A percentile compares a stretch with the other conserved stretches of the same genome.
Conservation (phyloP, 345 rosid genomes). For the Corchorus capsularis region DNA sequence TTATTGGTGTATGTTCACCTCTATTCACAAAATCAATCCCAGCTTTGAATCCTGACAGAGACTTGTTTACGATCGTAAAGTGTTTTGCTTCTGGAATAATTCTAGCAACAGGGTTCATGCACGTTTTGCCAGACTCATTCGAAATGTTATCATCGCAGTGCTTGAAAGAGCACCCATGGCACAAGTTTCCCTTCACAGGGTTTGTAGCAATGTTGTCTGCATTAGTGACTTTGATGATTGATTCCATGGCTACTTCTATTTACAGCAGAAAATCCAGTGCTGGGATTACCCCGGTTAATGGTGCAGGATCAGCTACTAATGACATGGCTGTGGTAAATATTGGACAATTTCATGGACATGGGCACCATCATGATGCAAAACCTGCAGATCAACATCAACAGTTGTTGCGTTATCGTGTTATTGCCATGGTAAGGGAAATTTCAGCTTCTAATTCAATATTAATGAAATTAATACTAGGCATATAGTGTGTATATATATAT, state of each 20-base stretch:
- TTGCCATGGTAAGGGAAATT: conserved; percentile 61
- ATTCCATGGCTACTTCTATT: conserved; percentile 61
- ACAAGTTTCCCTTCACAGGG: conserved; percentile 75
- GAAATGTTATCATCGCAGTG: conserved; percentile 67
- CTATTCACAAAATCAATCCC: conserved; percentile 54
- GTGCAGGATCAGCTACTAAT: background rate
- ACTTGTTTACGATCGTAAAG: conserved; percentile 56
- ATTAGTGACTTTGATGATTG: conserved; percentile 58
- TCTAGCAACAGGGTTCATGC: conserved; percentile 85
- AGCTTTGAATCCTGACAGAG: conserved; percentile 57
- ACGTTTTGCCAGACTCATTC: conserved; percentile 84
- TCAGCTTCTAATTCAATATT: background rate
- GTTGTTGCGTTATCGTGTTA: conserved; percentile 56
- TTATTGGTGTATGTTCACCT: conserved; percentile 66
- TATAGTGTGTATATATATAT: too few species aligned
- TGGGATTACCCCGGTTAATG: conserved; percentile 28
- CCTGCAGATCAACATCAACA: conserved; percentile 30
- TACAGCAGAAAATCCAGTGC: conserved; percentile 34
- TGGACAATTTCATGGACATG: conserved; percentile 37
- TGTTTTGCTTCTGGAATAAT: conserved; percentile 80
- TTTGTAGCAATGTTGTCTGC: conserved; percentile 85
- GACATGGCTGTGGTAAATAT: conserved; percentile 22
- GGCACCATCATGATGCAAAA: conserved; percentile 33
- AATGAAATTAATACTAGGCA: too few species aligned
- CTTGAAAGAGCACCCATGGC: conserved; percentile 72